phyloP scores from a whole-genome alignment of 345 rosid genomes.

The Arabis hirsuta region DNA sequence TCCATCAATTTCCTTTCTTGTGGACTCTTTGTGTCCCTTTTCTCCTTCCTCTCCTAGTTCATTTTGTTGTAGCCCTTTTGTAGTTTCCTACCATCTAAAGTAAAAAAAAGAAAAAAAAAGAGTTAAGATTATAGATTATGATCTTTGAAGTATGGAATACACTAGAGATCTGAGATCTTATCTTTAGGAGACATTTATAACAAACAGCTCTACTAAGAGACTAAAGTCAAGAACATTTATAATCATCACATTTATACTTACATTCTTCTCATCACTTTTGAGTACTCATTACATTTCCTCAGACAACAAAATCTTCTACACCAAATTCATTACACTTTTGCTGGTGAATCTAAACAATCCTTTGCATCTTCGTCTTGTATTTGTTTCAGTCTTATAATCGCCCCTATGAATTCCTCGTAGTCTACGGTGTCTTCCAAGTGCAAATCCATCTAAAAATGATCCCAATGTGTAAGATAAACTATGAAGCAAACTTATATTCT shows the following conservation, averaged over 20 bases:
- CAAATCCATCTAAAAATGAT: slow-evolving; percentile 65
- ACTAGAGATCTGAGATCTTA: slow-evolving; percentile 6
- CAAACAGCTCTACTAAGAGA: not conserved
- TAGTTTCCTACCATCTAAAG: slow-evolving; percentile 29
- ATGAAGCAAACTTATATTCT: slow-evolving; percentile 8
- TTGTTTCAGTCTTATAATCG: slow-evolving; percentile 68
- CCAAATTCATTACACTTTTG: slow-evolving; percentile 72
- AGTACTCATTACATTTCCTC: slow-evolving; percentile 54
- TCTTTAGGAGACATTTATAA: slow-evolving; percentile 6
- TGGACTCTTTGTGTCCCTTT: slow-evolving; percentile 24
- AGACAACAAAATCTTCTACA: slow-evolving; percentile 53
- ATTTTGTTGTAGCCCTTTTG: slow-evolving; percentile 20
- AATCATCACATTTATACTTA: slow-evolving; percentile 44
- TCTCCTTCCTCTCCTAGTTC: slow-evolving; percentile 17
- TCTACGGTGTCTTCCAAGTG: slow-evolving; percentile 74
- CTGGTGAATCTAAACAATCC: slow-evolving; percentile 38
- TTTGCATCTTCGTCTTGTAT: slow-evolving; percentile 64
- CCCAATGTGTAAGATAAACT: slow-evolving; percentile 17
- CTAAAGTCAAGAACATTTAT: slow-evolving; percentile 4
- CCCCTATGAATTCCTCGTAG: slow-evolving; percentile 75
- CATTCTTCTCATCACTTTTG: slow-evolving; percentile 78
- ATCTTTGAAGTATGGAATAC: slow-evolving; percentile 7
- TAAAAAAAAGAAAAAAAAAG: not conserved
- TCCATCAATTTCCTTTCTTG: slow-evolving; percentile 29
- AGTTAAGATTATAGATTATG: not conserved